Conservation (phyloP, 805 yeast genomes). For the Priceomyces medius region DNA sequence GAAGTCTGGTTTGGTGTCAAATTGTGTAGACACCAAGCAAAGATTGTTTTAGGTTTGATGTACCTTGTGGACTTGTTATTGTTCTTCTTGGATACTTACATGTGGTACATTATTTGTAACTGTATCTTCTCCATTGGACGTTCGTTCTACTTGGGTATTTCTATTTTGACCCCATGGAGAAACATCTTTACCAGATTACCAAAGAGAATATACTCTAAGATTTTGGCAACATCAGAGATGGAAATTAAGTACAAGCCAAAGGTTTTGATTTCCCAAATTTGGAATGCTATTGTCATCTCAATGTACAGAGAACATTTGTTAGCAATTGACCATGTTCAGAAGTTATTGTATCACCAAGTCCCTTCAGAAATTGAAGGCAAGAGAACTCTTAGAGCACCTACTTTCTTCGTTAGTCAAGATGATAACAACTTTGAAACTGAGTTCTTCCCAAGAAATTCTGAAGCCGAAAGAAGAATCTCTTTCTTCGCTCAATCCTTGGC, state of each 20-base stretch:
- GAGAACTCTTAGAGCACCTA: constrained; percentile 97
- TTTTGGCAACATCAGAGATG: constrained; percentile 98
- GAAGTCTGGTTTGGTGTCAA: constrained; percentile 81
- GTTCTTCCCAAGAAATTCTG: constrained; percentile 95
- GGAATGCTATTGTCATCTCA: constrained; percentile 98
- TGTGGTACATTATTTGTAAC: constrained; percentile 97
- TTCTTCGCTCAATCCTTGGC: constrained; percentile 99
- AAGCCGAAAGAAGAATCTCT: constrained; percentile 99
- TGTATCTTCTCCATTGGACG: constrained; percentile 95
- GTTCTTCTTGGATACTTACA: constrained; percentile 97
- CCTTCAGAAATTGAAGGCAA: constrained; percentile 98
- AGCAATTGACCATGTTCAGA: constrained; percentile 98
- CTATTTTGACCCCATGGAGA: constrained; percentile 99
- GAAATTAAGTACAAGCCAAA: constrained; percentile 98
- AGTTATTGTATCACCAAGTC: constrained; percentile 95
- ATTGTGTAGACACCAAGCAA: constrained; percentile 83
- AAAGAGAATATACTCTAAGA: constrained; percentile 97
- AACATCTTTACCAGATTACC: constrained; percentile 97
- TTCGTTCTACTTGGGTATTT: constrained; percentile 97
- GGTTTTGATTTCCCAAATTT: constrained; percentile 95
- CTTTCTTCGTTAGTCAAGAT: constrained; percentile 97
- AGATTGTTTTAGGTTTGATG: constrained; percentile 90
- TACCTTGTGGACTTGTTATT: constrained; percentile 85
- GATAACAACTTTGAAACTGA: constrained; percentile 93
- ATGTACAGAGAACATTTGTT: constrained; percentile 99